These are phyloP conservation scores for Fusarium sp. DNA, from an alignment of 2,329 filamentous ascomycete species.

Conservation along the genomic window DNA sequence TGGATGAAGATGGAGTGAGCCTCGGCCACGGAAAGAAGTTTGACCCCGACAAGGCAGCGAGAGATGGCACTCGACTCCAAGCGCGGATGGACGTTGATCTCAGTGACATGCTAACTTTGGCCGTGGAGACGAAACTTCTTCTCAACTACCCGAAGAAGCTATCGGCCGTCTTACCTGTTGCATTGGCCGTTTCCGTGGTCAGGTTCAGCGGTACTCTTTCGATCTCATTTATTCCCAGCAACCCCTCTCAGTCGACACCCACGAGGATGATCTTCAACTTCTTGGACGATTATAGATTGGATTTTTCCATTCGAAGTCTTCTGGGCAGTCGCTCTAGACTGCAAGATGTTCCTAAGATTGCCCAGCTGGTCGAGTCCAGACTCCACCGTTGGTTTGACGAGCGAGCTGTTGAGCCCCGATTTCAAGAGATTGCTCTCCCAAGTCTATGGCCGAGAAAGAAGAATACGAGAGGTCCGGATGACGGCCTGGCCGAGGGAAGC, in stretches of 20 bases:
- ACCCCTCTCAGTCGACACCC: slow-evolving; percentile 68
- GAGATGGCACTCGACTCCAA: slow-evolving; percentile 82
- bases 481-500: slow-evolving; percentile 61
- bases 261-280: slow-evolving; percentile 97
- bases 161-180: slow-evolving; percentile 90
- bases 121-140: slow-evolving; percentile 91
- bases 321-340: slow-evolving; percentile 83
- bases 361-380: slow-evolving; percentile 82
- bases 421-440: slow-evolving; percentile 87
- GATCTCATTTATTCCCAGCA: slow-evolving; percentile 89
- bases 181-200: slow-evolving; percentile 89
- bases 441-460: slow-evolving; percentile 86
- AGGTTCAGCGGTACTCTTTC: slow-evolving; percentile 95
- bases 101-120: slow-evolving; percentile 94
- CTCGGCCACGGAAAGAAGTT: slow-evolving; percentile 65
- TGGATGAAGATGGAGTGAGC: slow-evolving; percentile 79
- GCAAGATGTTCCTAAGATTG: slow-evolving; percentile 90
- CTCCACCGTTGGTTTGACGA: slow-evolving; percentile 91
- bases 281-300: slow-evolving; percentile 85
- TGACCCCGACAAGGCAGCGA: slow-evolving; percentile 63
- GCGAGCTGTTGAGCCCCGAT: slow-evolving; percentile 84
- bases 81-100: slow-evolving; percentile 97
- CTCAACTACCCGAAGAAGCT: slow-evolving; percentile 94
- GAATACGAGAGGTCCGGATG: slow-evolving; percentile 81
- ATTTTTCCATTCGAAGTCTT: slow-evolving; percentile 83